Conservation (phyloP, 2,329 filamentous ascomycete genomes). For the Aspergillus niger region DNA sequence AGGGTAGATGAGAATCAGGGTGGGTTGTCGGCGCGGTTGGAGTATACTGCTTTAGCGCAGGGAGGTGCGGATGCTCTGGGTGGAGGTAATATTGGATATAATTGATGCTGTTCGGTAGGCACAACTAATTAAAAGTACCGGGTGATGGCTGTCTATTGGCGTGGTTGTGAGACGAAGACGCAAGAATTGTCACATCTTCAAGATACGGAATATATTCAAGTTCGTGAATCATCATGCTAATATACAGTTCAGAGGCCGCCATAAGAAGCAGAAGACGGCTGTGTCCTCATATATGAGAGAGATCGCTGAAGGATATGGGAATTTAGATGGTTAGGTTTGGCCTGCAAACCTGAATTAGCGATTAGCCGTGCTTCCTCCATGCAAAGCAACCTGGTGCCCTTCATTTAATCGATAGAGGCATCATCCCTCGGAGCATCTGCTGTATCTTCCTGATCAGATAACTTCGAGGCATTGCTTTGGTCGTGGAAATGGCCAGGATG, state of each 20-base stretch:
- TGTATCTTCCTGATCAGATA: background rate
- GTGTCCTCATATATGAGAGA: background rate
- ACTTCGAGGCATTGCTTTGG: background rate
- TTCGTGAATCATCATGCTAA: constrained; percentile 21
- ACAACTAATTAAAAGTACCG: too few relatives aligned
- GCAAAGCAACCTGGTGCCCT: background rate
- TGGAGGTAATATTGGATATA: background rate
- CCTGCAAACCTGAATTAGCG: constrained; percentile 8
- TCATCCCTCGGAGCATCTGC: background rate
- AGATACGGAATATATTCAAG: constrained; percentile 12
- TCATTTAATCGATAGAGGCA: background rate
- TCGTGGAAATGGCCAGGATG: constrained; percentile 7
- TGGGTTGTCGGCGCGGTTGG: background rate
- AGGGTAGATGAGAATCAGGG: background rate
- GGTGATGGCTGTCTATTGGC: too few relatives aligned
- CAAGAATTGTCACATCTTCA: background rate
- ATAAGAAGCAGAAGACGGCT: background rate
- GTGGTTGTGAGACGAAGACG: background rate
- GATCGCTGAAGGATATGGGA: background rate
- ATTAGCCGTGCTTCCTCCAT: background rate
- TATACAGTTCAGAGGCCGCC: background rate
- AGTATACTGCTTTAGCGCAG: background rate
- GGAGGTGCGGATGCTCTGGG: background rate
- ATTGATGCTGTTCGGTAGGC: too few relatives aligned
- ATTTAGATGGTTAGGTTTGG: background rate